phyloP scores from a whole-genome alignment of 352 stramenopile genomes.

The Thalassiosira ordinaria region DNA sequence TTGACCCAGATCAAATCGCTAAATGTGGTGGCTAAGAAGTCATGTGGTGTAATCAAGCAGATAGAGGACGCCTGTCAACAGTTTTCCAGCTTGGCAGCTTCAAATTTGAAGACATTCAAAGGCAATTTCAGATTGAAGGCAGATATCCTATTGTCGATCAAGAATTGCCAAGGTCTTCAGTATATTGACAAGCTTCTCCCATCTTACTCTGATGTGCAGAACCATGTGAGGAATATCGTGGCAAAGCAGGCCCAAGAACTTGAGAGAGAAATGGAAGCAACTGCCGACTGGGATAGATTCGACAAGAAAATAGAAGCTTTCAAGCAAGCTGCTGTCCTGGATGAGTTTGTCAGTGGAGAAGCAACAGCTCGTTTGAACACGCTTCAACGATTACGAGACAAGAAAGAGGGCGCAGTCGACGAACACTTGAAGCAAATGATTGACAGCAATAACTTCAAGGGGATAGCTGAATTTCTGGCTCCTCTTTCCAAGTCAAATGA shows the following conservation, averaged over 20 bases:
- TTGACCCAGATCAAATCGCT: neutral
- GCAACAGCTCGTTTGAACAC: conserved; percentile 34
- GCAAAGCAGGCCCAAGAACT: conserved; percentile 43
- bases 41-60: neutral
- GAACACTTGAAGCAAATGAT: conserved; percentile 58
- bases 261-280: conserved; percentile 51
- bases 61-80: conserved; percentile 1
- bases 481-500: conserved; percentile 59
- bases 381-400: conserved; percentile 44
- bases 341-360: conserved; percentile 53
- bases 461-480: conserved; percentile 55
- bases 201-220: conserved; percentile 21
- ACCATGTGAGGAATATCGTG: conserved; percentile 40
- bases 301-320: conserved; percentile 47
- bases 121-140: conserved; percentile 29
- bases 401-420: conserved; percentile 65
- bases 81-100: neutral
- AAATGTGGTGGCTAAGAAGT: neutral
- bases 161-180: conserved; percentile 4
- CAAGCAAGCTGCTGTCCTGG: conserved; percentile 43
- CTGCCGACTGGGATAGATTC: conserved; percentile 61
- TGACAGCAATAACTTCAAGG: conserved; percentile 55
- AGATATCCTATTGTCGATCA: conserved; percentile 18
- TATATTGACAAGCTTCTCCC: conserved; percentile 2
- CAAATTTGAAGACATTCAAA: conserved; percentile 1